Conservation (phyloP, 2,329 filamentous ascomycete species). For the Simplicillium sp. region DNA sequence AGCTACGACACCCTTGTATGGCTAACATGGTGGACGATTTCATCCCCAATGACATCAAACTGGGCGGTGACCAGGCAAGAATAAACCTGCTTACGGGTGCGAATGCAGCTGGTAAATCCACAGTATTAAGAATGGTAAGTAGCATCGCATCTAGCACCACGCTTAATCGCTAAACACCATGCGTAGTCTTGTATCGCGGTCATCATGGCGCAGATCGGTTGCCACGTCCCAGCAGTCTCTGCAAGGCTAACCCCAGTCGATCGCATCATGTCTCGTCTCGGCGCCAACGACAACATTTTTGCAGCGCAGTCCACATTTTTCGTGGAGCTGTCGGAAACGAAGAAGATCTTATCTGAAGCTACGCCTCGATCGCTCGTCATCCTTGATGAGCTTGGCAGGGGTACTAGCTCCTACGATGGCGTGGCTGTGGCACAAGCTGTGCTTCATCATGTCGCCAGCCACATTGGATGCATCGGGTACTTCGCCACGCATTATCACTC, state of each 20-base stretch:
- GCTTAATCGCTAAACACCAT: neutral
- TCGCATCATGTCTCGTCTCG: conserved; percentile 96
- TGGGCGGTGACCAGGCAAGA: conserved; percentile 73
- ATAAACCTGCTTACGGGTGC: conserved; percentile 91
- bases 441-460: conserved; percentile 87
- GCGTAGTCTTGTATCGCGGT: conserved; percentile 94
- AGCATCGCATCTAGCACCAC: neutral
- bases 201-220: conserved; percentile 95
- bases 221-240: conserved; percentile 75
- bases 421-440: conserved; percentile 95
- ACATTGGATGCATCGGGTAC: conserved; percentile 90
- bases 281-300: conserved; percentile 98
- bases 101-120: conserved; percentile 96
- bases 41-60: conserved; percentile 86
- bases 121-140: conserved; percentile 82
- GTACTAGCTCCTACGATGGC: conserved; percentile 91
- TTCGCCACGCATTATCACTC: conserved; percentile 98
- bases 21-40: conserved; percentile 83
- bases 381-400: conserved; percentile 89
- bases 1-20: conserved; percentile 93
- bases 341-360: conserved; percentile 93
- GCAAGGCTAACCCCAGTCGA: conserved; percentile 85
- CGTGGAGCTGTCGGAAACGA: conserved; percentile 92
- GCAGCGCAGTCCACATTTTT: conserved; percentile 97
- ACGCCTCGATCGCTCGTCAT: conserved; percentile 93